Evolutionary conservation across 2,329 filamentous ascomycete species (phyloP), one percentile per base, ranked within the genome.

Genomic region (Fusarium anthophilum): DNA sequence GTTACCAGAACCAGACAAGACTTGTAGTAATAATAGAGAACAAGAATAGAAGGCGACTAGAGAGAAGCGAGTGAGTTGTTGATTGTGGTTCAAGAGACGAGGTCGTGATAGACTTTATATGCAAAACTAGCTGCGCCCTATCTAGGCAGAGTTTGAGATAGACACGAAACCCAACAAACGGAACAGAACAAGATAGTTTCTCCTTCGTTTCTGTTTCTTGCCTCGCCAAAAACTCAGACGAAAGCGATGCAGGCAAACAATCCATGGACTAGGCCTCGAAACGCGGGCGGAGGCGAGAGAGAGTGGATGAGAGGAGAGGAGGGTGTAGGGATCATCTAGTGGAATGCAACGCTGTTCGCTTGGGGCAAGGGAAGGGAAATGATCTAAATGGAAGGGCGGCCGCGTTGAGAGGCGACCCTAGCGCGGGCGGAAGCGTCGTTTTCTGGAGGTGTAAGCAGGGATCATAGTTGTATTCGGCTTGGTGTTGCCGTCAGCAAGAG

Each of bases 391-490:
- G 71, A 50, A 73, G 72, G 72, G 56, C 68, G 72, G 72, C 72
- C 72, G 72, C 72, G 60, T 73, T 62, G 51, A 56, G 60, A 75
- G 44, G 72, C 63, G 72, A 73, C 72, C 72, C 72, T 74, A 74
- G 72, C 72, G 72, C 63, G 45, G 45, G 35, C 28, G 24, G 35
- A 58, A 24, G 26, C 28, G 39, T 44, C 32, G 24, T 41, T 65
- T 45, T 18, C 43, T 56, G 22, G 37, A 56, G 50, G 61, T 44
- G 63, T 44, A 35, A 28, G 30, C 50, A 45, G 50, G 38, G 47
- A 48, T 38, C 24, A 37, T 53, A 44, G 24, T 39, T 45, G 37
- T 65, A 44, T 44, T 63, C 50, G 62, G 63, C 67, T 58, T 51
- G 45, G 43, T 45, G 54, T 69, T 71, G 55, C 62, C 69, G 68